Evolutionary conservation across 257 asterid species (phyloP).

Genomic region (Solanum chaucha): DNA sequence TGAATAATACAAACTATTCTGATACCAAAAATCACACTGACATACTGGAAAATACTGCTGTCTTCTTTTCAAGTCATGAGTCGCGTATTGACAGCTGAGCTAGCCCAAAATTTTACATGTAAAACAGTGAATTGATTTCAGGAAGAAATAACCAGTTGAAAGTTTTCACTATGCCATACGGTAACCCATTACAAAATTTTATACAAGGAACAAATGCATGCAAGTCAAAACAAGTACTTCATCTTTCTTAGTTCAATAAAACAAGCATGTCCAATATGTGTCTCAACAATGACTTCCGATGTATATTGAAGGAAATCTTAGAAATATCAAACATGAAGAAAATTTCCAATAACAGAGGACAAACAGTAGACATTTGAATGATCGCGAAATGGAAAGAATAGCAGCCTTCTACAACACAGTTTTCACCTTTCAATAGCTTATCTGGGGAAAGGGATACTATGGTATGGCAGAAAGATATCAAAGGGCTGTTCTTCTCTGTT

Average conservation of each 20-base stretch:
- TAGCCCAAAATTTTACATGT: neutral
- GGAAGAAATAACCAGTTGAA: neutral
- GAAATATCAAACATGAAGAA: neutral
- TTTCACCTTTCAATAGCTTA: neutral
- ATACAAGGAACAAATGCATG: neutral
- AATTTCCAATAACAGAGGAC: neutral
- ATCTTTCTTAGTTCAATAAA: neutral
- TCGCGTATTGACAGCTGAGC: neutral
- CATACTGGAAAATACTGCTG: neutral
- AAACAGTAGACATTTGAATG: neutral
- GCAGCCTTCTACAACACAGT: neutral
- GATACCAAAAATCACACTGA: neutral
- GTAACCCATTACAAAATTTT: neutral
- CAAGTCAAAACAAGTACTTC: neutral
- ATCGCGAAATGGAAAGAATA: neutral
- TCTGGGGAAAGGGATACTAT: neutral
- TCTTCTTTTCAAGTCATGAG: neutral
- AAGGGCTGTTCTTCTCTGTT: neutral
- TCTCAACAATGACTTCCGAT: neutral
- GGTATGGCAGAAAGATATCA: neutral
- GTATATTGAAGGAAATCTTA: neutral
- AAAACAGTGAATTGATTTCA: neutral
- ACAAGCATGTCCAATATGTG: neutral
- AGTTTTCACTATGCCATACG: neutral
- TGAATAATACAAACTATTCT: neutral